Percentiles rank a stretch among this genome's conserved stretches.
phyloP scores from a whole-genome alignment of 352 stramenopile species.

The Phytopythium litorale region DNA sequence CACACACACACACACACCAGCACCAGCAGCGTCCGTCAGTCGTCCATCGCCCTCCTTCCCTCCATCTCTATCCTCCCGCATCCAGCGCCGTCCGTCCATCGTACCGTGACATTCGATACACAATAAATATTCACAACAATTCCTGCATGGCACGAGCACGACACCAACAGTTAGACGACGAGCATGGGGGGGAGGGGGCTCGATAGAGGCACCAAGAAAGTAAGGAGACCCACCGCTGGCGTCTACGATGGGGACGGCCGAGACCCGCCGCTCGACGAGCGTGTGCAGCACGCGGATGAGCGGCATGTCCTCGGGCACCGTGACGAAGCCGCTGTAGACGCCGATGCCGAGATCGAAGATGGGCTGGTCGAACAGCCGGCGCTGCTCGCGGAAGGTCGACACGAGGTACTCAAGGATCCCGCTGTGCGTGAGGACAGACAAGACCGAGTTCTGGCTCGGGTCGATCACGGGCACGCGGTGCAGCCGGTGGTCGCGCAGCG shows the following conservation, averaged over 20 bases:
- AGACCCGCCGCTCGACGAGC: conserved; percentile 77
- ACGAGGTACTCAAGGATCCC: conserved; percentile 96
- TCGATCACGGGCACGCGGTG: conserved; percentile 95
- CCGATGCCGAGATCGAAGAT: conserved; percentile 95
- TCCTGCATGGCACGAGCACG: conserved; percentile 26
- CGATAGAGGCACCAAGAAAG: background rate
- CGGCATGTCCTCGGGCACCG: conserved; percentile 89
- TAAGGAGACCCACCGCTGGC: conserved; percentile 51
- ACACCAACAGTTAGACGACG: background rate
- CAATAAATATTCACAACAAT: conserved; percentile 92
- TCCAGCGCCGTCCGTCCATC: conserved; percentile 3
- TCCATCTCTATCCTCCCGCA: background rate
- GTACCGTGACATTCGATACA: conserved; percentile 86
- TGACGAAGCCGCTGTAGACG: conserved; percentile 93
- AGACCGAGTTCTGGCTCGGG: conserved; percentile 90
- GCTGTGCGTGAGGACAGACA: conserved; percentile 92
- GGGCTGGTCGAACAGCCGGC: conserved; percentile 95
- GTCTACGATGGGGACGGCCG: conserved; percentile 81
- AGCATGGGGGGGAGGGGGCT: background rate
- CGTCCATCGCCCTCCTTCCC: background rate
- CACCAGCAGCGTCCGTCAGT: background rate
- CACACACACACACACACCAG: background rate
- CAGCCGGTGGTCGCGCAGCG: conserved; percentile 81
- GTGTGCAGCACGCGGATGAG: conserved; percentile 93
- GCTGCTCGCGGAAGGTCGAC: conserved; percentile 95